phyloP scores from a whole-genome alignment of 768 basidiomycete species.

The Atractiella rhizophila region DNA sequence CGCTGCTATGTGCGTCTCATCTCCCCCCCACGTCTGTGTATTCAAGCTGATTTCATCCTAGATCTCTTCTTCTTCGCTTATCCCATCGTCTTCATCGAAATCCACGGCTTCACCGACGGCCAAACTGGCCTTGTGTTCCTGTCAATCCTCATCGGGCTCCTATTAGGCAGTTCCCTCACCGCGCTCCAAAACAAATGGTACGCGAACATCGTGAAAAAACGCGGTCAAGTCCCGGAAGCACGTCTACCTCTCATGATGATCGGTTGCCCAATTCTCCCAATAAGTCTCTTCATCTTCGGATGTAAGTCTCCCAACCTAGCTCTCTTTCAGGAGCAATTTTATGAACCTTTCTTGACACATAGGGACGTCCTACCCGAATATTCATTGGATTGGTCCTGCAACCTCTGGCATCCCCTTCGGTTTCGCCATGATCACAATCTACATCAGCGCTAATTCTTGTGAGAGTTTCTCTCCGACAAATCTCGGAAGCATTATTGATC shows the following conservation, averaged over 20 bases:
- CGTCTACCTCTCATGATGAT: constrained; percentile 21
- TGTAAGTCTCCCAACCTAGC: constrained; percentile 13
- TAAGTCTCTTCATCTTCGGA: constrained; percentile 14
- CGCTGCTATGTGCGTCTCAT: too few species aligned
- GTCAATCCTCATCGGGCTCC: constrained; percentile 20
- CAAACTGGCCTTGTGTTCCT: constrained; percentile 22
- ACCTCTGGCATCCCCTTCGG: constrained; percentile 10
- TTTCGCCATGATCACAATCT: constrained; percentile 4
- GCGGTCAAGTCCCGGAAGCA: constrained; percentile 22
- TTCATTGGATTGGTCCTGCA: constrained; percentile 6
- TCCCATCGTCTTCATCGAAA: constrained; percentile 18
- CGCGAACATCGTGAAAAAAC: constrained; percentile 16
- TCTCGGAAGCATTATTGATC: constrained; percentile 12
- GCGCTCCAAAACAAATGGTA: constrained; percentile 21
- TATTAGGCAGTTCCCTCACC: constrained; percentile 15
- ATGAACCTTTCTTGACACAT: too few species aligned
- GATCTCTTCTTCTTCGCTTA: constrained; percentile 23
- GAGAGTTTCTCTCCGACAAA: background rate
- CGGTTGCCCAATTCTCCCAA: constrained; percentile 20
- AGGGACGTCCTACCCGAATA: too few species aligned
- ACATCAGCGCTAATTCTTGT: constrained; percentile 1
- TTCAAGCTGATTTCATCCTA: too few species aligned
- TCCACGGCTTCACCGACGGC: constrained; percentile 20
- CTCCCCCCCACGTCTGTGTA: too few species aligned
- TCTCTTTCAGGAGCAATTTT: too few species aligned